phyloP scores from a whole-genome alignment of 1,139 yeast genomes.

The Yamadazyma membranifaciens region DNA sequence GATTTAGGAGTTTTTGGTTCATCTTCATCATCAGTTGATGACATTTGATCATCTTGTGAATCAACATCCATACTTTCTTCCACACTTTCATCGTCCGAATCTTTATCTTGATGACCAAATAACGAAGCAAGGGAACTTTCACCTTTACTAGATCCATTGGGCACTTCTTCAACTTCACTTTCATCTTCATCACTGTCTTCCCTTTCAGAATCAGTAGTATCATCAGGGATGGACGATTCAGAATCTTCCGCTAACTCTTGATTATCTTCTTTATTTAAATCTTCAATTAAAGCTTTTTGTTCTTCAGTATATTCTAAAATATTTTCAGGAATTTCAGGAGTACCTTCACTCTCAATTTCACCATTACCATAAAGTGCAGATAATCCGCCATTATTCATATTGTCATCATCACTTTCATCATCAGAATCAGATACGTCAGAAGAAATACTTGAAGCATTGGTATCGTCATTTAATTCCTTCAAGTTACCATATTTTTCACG shows the following conservation, averaged over 20 bases:
- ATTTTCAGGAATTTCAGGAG: constrained; percentile 1
- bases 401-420: constrained; percentile 18
- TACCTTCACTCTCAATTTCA: constrained; percentile 4
- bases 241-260: constrained; percentile 13
- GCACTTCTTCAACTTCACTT: constrained; percentile 5
- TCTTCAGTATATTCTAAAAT: constrained; percentile 33
- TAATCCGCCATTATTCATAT: constrained; percentile 27
- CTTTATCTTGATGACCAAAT: constrained; percentile 18
- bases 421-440: constrained; percentile 12
- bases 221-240: constrained; percentile 22
- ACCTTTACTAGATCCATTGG: constrained; percentile 3
- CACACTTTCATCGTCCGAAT: constrained; percentile 19
- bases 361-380: constrained; percentile 32
- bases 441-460: constrained; percentile 14
- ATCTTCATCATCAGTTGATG: constrained; percentile 26
- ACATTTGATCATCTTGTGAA: constrained; percentile 21
- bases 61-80: constrained; percentile 12
- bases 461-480: constrained; percentile 26
- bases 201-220: constrained; percentile 11
- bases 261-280: constrained; percentile 17
- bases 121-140: constrained; percentile 23
- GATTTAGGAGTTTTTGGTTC: constrained; percentile 32
- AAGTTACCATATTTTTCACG: constrained; percentile 55
- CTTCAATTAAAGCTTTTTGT: constrained; percentile 31
- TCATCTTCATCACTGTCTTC: constrained; percentile 7